These are phyloP conservation scores for Yarrowia galli DNA, from an alignment of 1,139 yeast species.

Conservation along the genomic window DNA sequence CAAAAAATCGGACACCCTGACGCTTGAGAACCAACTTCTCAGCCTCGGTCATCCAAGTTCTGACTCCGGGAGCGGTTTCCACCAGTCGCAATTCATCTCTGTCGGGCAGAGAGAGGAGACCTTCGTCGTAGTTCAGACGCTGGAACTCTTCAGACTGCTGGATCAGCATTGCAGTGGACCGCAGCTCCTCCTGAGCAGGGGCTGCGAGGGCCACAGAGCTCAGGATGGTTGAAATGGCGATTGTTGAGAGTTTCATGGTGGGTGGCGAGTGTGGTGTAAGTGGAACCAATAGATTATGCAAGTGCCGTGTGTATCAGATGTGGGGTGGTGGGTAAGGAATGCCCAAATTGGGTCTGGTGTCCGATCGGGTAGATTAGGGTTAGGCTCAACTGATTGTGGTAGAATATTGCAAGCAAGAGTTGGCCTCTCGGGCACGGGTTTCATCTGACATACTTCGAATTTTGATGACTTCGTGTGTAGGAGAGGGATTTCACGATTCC, in stretches of 20 bases:
- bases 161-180: conserved; percentile 22
- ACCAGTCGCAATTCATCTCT: conserved; percentile 46
- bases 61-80: conserved; percentile 50
- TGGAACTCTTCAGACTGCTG: conserved; percentile 37
- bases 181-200: conserved; percentile 19
- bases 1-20: conserved; percentile 67
- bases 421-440: too few relatives aligned
- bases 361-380: background rate
- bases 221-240: conserved; percentile 26
- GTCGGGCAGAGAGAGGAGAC: conserved; percentile 31
- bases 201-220: conserved; percentile 21
- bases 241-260: conserved; percentile 18
- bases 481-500: too few relatives aligned
- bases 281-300: conserved; percentile 4
- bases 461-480: too few relatives aligned
- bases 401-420: too few relatives aligned
- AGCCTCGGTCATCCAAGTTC: conserved; percentile 59
- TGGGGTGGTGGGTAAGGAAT: conserved; percentile 25
- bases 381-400: background rate
- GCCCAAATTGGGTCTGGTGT: background rate
- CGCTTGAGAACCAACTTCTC: conserved; percentile 65
- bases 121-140: conserved; percentile 36
- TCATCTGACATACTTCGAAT: too few relatives aligned
- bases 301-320: conserved; percentile 23
- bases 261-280: conserved; percentile 19